phyloP scores from a whole-genome alignment of 352 stramenopile species.

The Pythium rishiriense region DNA sequence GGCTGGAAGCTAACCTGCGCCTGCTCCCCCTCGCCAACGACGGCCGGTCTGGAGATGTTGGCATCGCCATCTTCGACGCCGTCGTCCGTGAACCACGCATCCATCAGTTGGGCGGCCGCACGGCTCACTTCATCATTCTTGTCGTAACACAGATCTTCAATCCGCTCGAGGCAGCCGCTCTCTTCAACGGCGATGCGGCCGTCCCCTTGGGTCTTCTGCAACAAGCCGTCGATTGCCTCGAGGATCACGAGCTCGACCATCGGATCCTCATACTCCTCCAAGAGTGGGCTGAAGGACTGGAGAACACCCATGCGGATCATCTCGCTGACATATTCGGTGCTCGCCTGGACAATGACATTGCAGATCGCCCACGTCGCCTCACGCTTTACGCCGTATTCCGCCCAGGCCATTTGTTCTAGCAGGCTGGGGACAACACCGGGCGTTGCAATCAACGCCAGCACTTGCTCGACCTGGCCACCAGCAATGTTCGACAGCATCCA shows the following conservation, averaged over 20 bases:
- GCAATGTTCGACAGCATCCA: slow-evolving; percentile 90
- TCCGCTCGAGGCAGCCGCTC: slow-evolving; percentile 70
- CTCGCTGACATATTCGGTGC: slow-evolving; percentile 54
- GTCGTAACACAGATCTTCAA: slow-evolving; percentile 84
- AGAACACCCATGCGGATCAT: slow-evolving; percentile 75
- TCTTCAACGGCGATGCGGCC: slow-evolving; percentile 75
- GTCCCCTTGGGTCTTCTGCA: slow-evolving; percentile 65
- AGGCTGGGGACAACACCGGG: slow-evolving; percentile 62
- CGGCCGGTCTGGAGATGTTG: slow-evolving; percentile 42
- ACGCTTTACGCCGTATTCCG: slow-evolving; percentile 81
- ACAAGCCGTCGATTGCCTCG: slow-evolving; percentile 69
- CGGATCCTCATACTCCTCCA: slow-evolving; percentile 85
- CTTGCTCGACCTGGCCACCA: slow-evolving; percentile 69
- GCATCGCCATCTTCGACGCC: slow-evolving; percentile 42
- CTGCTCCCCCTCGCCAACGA: slow-evolving; percentile 41
- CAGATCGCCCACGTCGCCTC: slow-evolving; percentile 87
- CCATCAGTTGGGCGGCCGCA: slow-evolving; percentile 74
- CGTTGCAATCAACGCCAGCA: slow-evolving; percentile 72
- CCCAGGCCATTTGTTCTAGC: slow-evolving; percentile 86
- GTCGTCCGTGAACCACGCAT: slow-evolving; percentile 72
- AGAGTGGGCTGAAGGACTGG: slow-evolving; percentile 64
- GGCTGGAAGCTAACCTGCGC: slow-evolving; percentile 71
- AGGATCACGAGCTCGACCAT: slow-evolving; percentile 87
- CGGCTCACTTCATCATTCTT: slow-evolving; percentile 79
- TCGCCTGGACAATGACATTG: slow-evolving; percentile 82